These are phyloP conservation scores for Zoysia matrella DNA, from an alignment of 202 grass and related monocot genomes.

Conservation along the genomic window DNA sequence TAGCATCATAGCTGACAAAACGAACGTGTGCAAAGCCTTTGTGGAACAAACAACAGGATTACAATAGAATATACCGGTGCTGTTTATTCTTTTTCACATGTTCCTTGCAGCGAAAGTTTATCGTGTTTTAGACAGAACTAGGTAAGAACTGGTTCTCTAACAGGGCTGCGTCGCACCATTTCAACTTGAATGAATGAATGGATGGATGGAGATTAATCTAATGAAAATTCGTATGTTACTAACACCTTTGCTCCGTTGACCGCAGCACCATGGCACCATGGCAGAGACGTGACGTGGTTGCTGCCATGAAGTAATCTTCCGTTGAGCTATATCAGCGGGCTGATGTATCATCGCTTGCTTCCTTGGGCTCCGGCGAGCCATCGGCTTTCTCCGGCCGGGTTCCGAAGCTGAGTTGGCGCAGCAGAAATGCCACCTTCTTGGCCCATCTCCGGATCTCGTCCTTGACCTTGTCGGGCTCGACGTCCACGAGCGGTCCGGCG, in stretches of 20 bases:
- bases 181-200: constrained; percentile 2
- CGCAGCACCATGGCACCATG: neutral
- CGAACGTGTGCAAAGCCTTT: neutral
- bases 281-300: neutral
- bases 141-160: neutral
- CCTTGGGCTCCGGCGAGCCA: constrained; percentile 28
- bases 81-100: constrained; percentile 45
- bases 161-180: neutral
- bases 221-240: neutral
- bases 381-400: constrained; percentile 47
- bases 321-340: neutral
- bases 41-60: neutral
- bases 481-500: constrained; percentile 52
- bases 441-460: constrained; percentile 86
- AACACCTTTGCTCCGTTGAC: neutral
- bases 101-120: constrained; percentile 2
- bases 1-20: neutral
- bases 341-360: neutral
- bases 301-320: neutral
- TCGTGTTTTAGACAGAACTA: constrained; percentile 11
- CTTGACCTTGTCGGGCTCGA: constrained; percentile 78
- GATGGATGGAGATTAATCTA: neutral
- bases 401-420: constrained; percentile 76
- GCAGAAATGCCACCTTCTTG: constrained; percentile 66
- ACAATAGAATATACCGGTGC: neutral